Conservation (phyloP, 148 eudicot genomes). For the Vaccinium macrocarpon region DNA sequence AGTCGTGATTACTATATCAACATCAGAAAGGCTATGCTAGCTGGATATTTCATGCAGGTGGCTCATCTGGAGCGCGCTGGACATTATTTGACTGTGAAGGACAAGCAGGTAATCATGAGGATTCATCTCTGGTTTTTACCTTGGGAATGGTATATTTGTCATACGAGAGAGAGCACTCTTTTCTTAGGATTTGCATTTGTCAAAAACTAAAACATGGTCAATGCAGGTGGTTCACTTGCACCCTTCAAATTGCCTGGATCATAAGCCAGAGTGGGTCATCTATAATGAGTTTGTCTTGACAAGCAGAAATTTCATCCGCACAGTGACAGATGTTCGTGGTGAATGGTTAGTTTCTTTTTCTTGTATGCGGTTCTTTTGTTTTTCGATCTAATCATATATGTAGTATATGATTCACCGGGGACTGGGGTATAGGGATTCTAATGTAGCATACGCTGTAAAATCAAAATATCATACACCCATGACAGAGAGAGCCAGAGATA, state of each 20-base stretch:
- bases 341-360: slow-evolving; percentile 67
- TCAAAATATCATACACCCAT: neutral
- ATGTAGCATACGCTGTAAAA: neutral
- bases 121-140: neutral
- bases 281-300: slow-evolving; percentile 94
- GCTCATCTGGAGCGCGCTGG: slow-evolving; percentile 91
- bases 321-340: slow-evolving; percentile 87
- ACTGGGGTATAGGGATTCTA: too few relatives aligned
- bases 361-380: neutral
- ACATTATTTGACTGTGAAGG: slow-evolving; percentile 91
- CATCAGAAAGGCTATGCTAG: slow-evolving; percentile 95
- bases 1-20: slow-evolving; percentile 89
- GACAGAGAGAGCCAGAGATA: too few relatives aligned
- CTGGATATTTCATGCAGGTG: slow-evolving; percentile 99
- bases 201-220: neutral
- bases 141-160: neutral
- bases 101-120: slow-evolving; percentile 64
- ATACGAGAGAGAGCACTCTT: neutral
- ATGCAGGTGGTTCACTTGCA: slow-evolving; percentile 88
- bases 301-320: slow-evolving; percentile 86
- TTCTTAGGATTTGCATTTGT: neutral
- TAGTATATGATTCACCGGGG: too few relatives aligned
- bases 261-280: slow-evolving; percentile 98
- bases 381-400: neutral
- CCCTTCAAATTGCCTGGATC: slow-evolving; percentile 95